Conservation (phyloP, 2,329 filamentous ascomycete species). For the Trichoderma atroviride region DNA sequence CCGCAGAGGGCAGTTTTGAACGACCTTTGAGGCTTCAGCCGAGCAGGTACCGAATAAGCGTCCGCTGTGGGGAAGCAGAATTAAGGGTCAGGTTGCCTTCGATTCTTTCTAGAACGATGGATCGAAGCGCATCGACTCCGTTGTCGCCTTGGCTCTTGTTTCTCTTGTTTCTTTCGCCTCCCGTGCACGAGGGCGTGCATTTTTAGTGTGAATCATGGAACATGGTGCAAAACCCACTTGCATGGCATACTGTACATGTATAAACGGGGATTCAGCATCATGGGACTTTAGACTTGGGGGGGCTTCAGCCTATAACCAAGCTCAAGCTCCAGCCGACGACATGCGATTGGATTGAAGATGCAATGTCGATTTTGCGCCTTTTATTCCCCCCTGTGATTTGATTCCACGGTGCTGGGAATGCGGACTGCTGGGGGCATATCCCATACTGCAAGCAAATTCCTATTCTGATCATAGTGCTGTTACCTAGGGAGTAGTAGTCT, state of each 20-base stretch:
- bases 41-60: conserved; percentile 20
- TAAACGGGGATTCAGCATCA: conserved; percentile 7
- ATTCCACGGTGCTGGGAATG: background rate
- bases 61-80: conserved; percentile 12
- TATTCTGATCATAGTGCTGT: background rate
- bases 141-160: background rate
- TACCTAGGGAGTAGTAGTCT: background rate
- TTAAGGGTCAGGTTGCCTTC: background rate
- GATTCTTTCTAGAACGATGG: conserved; percentile 20
- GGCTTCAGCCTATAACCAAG: background rate
- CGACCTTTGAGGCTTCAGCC: background rate
- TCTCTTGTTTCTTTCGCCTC: conserved; percentile 9
- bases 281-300: background rate
- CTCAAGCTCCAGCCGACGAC: background rate
- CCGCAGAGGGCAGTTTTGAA: conserved; percentile 4
- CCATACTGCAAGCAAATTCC: background rate
- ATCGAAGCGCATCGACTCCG: conserved; percentile 4
- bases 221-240: background rate
- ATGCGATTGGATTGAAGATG: background rate
- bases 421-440: background rate
- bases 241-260: background rate
- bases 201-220: background rate
- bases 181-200: background rate
- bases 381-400: background rate
- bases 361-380: background rate